Evolutionary conservation across 192 early-diverging fungal species (phyloP), one percentile per base, ranked within the genome.

Genomic region (Spinellus fusiger): DNA sequence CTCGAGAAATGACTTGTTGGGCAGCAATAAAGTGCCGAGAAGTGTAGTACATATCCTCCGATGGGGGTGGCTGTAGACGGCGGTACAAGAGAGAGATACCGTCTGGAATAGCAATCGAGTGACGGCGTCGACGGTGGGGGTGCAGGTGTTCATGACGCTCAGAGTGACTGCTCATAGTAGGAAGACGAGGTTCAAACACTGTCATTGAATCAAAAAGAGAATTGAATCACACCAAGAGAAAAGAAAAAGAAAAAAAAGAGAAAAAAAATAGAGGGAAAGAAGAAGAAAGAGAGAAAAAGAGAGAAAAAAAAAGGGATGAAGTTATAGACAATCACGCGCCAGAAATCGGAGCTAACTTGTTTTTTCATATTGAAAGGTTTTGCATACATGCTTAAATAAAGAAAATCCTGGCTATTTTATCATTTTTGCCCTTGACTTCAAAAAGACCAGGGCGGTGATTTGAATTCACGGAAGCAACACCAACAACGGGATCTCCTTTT

Each of bases 301-400:
- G n/a, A 56, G 38, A 56, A 35, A 20, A 25, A n/a, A 56, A 56
- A 55, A 6, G 26, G 33, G 37, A 18, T 34, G 15, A 22, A n/a
- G 15, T 15, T 34, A 22, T 55, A 55, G 13, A 34, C 22, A 32
- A 56, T 55, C 54, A 55, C 54, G 54, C 54, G 54, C 54, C 33
- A 37, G 9, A 44, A 44, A 10, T 15, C 54, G 54, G 54, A 35
- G 27, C 29, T 55, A n/a, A n/a, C n/a, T n/a, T n/a, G n/a, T n/a
- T n/a, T n/a, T n/a, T n/a, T n/a, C n/a, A n/a, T n/a, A n/a, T n/a
- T n/a, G n/a, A n/a, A n/a, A n/a, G n/a, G n/a, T n/a, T n/a, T n/a
- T n/a, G n/a, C n/a, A n/a, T n/a, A n/a, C n/a, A n/a, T n/a, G n/a
- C n/a, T n/a, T n/a, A n/a, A n/a, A n/a, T n/a, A n/a, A n/a, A n/a